phyloP scores from a whole-genome alignment of 352 stramenopile genomes.

The Pythium volutum region DNA sequence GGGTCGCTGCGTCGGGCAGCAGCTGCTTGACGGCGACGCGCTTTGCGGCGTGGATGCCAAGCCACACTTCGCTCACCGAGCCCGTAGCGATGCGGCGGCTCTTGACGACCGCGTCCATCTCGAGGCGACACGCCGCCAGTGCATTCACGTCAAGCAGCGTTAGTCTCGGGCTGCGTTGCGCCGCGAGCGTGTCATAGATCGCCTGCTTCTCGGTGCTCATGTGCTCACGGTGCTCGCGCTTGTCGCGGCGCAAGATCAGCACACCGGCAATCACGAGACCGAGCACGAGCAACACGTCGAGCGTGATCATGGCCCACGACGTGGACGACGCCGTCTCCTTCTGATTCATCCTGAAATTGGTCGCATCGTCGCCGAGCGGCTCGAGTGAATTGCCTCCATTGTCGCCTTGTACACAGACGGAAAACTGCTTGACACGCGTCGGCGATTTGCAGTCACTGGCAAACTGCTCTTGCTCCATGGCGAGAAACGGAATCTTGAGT shows the following conservation, averaged over 20 bases:
- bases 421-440: slow-evolving; percentile 1
- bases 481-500: neutral
- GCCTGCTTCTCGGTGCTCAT: slow-evolving; percentile 1
- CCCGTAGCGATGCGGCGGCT: slow-evolving; percentile 3
- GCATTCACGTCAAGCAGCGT: neutral
- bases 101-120: slow-evolving; percentile 9
- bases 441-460: neutral
- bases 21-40: slow-evolving; percentile 17
- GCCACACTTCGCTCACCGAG: slow-evolving; percentile 20
- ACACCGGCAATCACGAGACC: neutral
- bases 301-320: neutral
- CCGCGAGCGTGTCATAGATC: neutral
- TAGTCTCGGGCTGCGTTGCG: neutral
- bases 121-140: slow-evolving; percentile 1
- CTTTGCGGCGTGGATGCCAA: slow-evolving; percentile 15
- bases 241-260: neutral
- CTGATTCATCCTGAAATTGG: neutral
- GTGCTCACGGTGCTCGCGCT: neutral
- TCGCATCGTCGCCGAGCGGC: neutral
- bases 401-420: neutral
- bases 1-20: neutral
- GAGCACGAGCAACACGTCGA: slow-evolving; percentile 5
- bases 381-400: too few species aligned
- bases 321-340: neutral
- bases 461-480: slow-evolving; percentile 8